Conservation (phyloP, 345 rosid species). For the Sisymbrium irio region DNA sequence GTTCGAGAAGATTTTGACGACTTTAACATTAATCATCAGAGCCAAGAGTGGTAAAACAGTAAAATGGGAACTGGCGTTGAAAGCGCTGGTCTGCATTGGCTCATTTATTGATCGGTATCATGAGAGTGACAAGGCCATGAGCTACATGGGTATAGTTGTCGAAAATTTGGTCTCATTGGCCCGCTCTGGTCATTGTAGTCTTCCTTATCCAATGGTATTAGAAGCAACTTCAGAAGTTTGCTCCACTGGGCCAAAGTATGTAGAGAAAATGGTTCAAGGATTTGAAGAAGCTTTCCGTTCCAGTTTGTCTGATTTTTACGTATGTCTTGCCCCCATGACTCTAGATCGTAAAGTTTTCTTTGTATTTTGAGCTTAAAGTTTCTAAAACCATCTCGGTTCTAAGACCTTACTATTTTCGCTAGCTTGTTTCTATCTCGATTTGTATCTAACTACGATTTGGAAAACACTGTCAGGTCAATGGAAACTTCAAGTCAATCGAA, state of each 20-base stretch:
- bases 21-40: constrained; percentile 50
- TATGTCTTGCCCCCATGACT: constrained; percentile 42
- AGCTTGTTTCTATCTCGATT: constrained; percentile 17
- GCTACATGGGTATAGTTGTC: constrained; percentile 60
- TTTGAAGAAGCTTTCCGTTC: constrained; percentile 59
- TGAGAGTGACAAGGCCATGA: constrained; percentile 52
- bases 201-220: constrained; percentile 56
- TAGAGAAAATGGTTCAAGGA: constrained; percentile 58
- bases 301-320: constrained; percentile 59
- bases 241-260: constrained; percentile 47
- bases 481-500: constrained; percentile 48
- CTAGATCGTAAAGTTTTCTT: not conserved
- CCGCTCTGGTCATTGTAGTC: constrained; percentile 42
- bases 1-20: constrained; percentile 63
- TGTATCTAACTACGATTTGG: constrained; percentile 50
- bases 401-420: not conserved
- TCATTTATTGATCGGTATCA: constrained; percentile 48
- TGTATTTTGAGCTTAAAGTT: not conserved
- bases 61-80: constrained; percentile 67
- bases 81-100: constrained; percentile 70
- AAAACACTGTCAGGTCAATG: constrained; percentile 55
- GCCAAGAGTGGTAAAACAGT: constrained; percentile 41
- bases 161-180: constrained; percentile 50
- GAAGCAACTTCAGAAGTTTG: constrained; percentile 67
- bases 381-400: not conserved